Evolutionary conservation across 768 basidiomycete genomes (phyloP).

Genomic region (Podaxis sp.): DNA sequence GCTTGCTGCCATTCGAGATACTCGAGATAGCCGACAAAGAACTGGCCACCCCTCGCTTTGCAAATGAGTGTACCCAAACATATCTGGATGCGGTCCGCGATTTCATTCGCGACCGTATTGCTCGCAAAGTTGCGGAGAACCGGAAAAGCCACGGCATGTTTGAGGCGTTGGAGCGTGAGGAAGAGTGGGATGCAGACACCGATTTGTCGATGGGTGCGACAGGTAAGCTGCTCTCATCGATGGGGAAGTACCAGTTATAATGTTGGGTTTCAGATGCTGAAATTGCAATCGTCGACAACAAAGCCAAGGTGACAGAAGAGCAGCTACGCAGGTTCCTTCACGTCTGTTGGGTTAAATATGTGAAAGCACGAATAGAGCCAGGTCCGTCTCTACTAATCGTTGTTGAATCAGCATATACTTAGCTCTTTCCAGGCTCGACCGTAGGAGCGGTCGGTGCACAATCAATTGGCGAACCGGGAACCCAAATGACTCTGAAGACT

Average conservation of each 20-base stretch:
- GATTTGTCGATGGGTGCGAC: conserved; percentile 77
- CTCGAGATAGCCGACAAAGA: conserved; percentile 67
- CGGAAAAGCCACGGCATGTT: conserved; percentile 80
- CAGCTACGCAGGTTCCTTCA: conserved; percentile 82
- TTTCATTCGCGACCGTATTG: conserved; percentile 72
- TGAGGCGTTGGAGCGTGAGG: conserved; percentile 70
- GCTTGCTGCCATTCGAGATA: conserved; percentile 87
- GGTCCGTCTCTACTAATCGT: conserved; percentile 40
- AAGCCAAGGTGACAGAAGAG: conserved; percentile 79
- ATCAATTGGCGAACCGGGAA: conserved; percentile 98
- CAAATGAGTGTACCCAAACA: conserved; percentile 66
- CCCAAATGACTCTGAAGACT: conserved; percentile 99
- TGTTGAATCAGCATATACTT: background rate
- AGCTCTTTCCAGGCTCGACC: conserved; percentile 69
- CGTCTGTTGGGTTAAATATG: conserved; percentile 89
- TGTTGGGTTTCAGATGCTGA: conserved; percentile 49
- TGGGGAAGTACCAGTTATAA: background rate
- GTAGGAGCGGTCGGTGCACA: conserved; percentile 99
- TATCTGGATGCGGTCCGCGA: conserved; percentile 68
- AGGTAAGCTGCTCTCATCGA: conserved; percentile 40
- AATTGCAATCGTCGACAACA: conserved; percentile 82
- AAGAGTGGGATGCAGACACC: conserved; percentile 76
- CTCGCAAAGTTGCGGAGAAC: conserved; percentile 59
- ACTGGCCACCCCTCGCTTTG: conserved; percentile 56
- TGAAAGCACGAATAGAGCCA: conserved; percentile 95